Evolutionary conservation across 1,284 basidiomycete species (phyloP).

Genomic region (Ceratobasidium sp.): DNA sequence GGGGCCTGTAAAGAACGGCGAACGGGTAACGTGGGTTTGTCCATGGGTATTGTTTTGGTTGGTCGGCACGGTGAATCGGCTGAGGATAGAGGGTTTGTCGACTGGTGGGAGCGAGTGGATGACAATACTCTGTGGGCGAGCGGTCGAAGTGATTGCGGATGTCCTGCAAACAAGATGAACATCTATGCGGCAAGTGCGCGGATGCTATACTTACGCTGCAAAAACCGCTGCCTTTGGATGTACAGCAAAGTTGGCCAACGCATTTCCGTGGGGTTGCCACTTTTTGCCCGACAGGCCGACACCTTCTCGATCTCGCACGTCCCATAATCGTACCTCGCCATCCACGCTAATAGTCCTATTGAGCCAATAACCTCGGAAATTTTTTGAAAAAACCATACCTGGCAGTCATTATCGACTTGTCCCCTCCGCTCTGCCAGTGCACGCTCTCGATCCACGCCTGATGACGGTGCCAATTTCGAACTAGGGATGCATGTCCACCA

Average conservation of each 20-base stretch:
- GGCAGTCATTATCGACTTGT: conserved; percentile 88
- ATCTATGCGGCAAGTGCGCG: too few species aligned
- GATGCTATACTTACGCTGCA: conserved; percentile 86
- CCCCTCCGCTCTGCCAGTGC: conserved; percentile 82
- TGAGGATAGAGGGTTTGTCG: conserved; percentile 52
- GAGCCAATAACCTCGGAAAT: conserved; percentile 26
- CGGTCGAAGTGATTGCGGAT: conserved; percentile 71
- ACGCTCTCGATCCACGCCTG: conserved; percentile 93
- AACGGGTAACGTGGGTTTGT: conserved; percentile 64
- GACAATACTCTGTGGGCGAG: conserved; percentile 71
- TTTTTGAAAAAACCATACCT: conserved; percentile 68
- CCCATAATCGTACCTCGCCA: conserved; percentile 94
- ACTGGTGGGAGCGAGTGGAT: conserved; percentile 67
- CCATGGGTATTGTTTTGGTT: conserved; percentile 70
- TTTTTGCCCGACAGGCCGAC: conserved; percentile 66
- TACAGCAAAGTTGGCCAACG: conserved; percentile 88
- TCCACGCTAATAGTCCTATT: conserved; percentile 72
- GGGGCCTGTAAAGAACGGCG: conserved; percentile 72
- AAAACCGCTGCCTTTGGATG: conserved; percentile 90
- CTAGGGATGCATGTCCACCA: conserved; percentile 87
- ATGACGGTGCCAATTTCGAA: conserved; percentile 87
- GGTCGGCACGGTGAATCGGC: conserved; percentile 66
- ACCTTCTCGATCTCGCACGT: conserved; percentile 79
- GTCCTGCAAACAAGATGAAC: too few species aligned
- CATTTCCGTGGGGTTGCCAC: conserved; percentile 78